Evolutionary conservation across 306 rosid genomes (phyloP), one percentile per base, ranked within the genome.

Genomic region (Calophaca sinica): DNA sequence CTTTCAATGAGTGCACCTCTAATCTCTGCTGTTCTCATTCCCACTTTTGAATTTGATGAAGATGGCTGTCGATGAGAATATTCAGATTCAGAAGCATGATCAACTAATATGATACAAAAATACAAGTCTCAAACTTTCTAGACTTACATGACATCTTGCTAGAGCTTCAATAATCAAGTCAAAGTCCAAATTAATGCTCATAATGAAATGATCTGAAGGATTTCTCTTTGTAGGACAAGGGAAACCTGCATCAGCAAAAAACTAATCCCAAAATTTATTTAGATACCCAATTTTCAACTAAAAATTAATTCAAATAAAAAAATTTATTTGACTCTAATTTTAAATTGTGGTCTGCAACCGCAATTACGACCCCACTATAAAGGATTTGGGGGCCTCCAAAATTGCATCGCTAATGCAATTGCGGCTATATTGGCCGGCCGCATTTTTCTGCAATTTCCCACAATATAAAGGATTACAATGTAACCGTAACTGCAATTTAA

Each of bases 141-240:
- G 49, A 74, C 75, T 72, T 74, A 77, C 74, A 65, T 84, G 80
- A 6, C 84, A 81, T 67, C 80, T 88, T 35, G 81, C 80, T 68
- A 85, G 83, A 6, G 83, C 70, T 81, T 82, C 81, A 62, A 76
- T 39, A 68, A 90, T 80, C 26, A 72, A 38, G 53, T 88, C 91
- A 41, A 88, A 90, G 51, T 90, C 93, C 70, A 82, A 79, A 79
- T 84, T 90, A 10, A 87, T 78, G 61, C 93, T 88, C n/a, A 89
- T 76, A 62, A 93, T 88, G 83, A 87, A 88, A 72, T 93, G 98
- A 74, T 93, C 96, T 0, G 94, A 80, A 70, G 94, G 94, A 60
- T 87, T 93, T 83, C 88, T 87, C 73, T 78, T 83, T 14, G 82
- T 83, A 32, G 96, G 93, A 76, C 96, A 90, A 58, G 91, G 93